Evolutionary conservation across 139 green algal genomes (phyloP).

Genomic region (Zygnema circumcarinatum): DNA sequence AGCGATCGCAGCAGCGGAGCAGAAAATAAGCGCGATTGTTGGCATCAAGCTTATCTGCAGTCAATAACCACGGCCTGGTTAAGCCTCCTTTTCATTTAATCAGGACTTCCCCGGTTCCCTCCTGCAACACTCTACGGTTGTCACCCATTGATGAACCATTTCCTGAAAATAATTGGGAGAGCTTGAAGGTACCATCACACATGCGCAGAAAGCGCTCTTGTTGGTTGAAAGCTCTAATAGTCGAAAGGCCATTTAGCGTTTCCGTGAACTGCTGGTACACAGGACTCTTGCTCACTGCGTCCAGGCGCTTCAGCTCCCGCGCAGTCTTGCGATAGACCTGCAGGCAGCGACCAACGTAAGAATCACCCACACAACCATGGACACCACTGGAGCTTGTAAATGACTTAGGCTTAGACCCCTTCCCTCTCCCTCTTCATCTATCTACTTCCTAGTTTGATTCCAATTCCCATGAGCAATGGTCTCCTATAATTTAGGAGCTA

Average conservation of each 20-base stretch:
- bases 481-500: too few relatives aligned
- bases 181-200: conserved; percentile 25
- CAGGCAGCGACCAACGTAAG: neutral
- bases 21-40: conserved; percentile 59
- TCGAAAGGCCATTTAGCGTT: conserved; percentile 74
- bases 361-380: neutral
- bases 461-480: too few relatives aligned
- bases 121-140: too few relatives aligned
- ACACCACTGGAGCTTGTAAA: neutral
- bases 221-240: conserved; percentile 70
- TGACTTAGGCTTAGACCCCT: neutral
- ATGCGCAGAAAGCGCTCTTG: conserved; percentile 59
- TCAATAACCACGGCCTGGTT: too few relatives aligned
- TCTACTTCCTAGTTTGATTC: too few relatives aligned
- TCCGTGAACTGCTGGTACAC: conserved; percentile 80
- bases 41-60: conserved; percentile 53
- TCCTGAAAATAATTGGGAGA: too few relatives aligned
- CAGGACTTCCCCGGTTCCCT: too few relatives aligned
- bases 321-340: conserved; percentile 81
- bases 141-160: too few relatives aligned
- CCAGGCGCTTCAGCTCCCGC: conserved; percentile 89
- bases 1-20: conserved; percentile 57
- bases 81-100: too few relatives aligned
- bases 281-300: conserved; percentile 81
- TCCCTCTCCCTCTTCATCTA: neutral